Conservation (phyloP, 208 protist species). For the Trypanosoma melophagium region DNA sequence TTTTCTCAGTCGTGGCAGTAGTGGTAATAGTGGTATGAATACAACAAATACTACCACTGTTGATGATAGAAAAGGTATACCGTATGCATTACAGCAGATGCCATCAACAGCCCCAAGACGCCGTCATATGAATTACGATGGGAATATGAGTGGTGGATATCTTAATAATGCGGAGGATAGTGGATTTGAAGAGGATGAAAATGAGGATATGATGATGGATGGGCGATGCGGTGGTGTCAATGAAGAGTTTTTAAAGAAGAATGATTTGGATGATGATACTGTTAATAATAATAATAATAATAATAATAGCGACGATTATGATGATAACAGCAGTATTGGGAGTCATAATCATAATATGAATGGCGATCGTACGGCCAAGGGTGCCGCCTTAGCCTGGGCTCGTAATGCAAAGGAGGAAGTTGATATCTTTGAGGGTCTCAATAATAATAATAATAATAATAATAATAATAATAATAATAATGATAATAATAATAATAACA, state of each 20-base stretch:
- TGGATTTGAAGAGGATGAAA: neutral
- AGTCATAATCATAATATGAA: neutral
- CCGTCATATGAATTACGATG: too few species aligned
- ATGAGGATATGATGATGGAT: too few species aligned
- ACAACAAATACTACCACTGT: neutral
- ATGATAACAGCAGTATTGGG: constrained; percentile 20
- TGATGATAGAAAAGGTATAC: neutral
- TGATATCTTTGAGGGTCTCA: constrained; percentile 37
- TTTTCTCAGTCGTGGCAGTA: constrained; percentile 54
- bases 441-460: too few species aligned
- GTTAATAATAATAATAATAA: neutral
- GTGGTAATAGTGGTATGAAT: neutral
- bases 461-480: too few species aligned
- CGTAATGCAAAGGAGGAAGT: constrained; percentile 33
- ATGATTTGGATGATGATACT: constrained; percentile 21
- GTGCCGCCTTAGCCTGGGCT: constrained; percentile 15
- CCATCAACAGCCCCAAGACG: constrained; percentile 10
- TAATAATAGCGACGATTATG: constrained; percentile 1
- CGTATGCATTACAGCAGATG: neutral
- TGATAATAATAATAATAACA: too few species aligned
- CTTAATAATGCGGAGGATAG: too few species aligned
- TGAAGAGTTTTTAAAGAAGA: constrained; percentile 11
- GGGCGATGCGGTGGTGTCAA: too few species aligned
- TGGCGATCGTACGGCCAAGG: too few species aligned
- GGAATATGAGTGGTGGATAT: too few species aligned